Base-by-base conservation (phyloP, 495 filamentous ascomycete genomes). In the Penicillium verhagenii region DNA sequence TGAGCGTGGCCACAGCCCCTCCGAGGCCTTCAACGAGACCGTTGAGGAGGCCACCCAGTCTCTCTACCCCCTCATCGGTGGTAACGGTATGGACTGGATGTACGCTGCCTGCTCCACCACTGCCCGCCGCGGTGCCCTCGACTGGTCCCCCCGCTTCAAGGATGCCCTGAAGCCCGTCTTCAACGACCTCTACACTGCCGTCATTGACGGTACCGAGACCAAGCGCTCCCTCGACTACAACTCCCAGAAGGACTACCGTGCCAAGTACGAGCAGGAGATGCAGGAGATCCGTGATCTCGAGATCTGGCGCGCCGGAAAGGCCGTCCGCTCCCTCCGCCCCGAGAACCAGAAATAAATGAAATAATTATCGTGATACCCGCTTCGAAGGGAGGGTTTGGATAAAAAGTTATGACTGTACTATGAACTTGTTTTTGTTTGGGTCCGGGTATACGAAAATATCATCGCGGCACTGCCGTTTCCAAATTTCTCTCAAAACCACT, bases 21-120 rank as follows among this genome's bases (percentile, higher is more conserved):
- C 88, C 67, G 95, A 98, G 81, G 94, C 94, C 57, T 97, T 98
- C 88, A 97, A 98, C 83, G 94, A 97, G 90, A 97, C 94, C 60
- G 94, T 98, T 54, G 94, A 98, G 82, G 94, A 98, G 80, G 94
- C 94, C 56, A 98, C 94, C 37, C 95, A 97, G 84, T 90, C 86
- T 62, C 82, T 97, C 55, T 98, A 97, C 83, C 94, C 94, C 53
- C 81, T 98, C 62, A 97, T 98, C 67, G 94, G 92, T 70, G 82
- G 81, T 67, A 87, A 97, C 74, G 94, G 94, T 63, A 98, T 98
- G 94, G 94, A 97, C 82, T 98, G 94, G 91, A 97, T 98, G 95
- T 98, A 96, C 81, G 91, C 92, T 64, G 94, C 94, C 60, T 98
- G 94, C 88, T 97, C 93, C 50, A 97, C 95, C 66, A 97, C 95